Base-by-base conservation (phyloP, 1,139 yeast species). In the Zhuliangozyma blackwelliae region DNA sequence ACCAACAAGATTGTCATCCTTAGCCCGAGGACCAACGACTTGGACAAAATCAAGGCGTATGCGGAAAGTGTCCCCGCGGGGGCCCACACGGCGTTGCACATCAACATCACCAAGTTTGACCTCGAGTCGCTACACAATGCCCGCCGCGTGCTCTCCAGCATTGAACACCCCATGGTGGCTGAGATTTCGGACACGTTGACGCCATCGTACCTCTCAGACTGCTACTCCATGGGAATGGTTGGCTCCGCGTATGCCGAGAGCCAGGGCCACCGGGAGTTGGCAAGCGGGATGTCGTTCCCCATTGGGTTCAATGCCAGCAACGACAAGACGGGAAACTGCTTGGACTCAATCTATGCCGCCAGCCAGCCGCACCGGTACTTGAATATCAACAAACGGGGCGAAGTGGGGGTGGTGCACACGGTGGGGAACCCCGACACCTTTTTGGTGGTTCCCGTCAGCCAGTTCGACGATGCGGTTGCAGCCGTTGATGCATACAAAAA, bases 131-230 rank as follows among this genome's bases (percentile, higher is more conserved):
- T 22, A 9, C 23, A 22, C 23, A 9, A 22, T 5, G 23, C 10
- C 9, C 23, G 23, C 23, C 9, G 10, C 9, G 10, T 9, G 23
- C 23, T 22, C 7, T 22, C 23, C 23, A 9, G 9, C 23, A 22
- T 22, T 9, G 9, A 9, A 3, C n/a, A 8, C 65, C 72, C 73
- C 1, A 43, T 72, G 7, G 67, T 65, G 2, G 72, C 73, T 3
- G 63, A 61, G 37, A 49, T 65, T n/a, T 55, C 66, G 6, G 75
- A 70, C 44, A 68, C 74, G 1, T 55, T 72, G 28, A 61, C 72
- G 9, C 75, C 75, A 2, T 76, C 71, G 37, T 72, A 68, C 50
- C 58, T 66, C 33, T 59, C 70, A 1, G 79, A 73, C 45, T 53
- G 71, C 36, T 69, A 57, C 46, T 52, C 68, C 40, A 44, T 68